Evolutionary conservation across 1,284 basidiomycete genomes (phyloP), one percentile per base, ranked within the genome.

Genomic region (Puccinia polysora): DNA sequence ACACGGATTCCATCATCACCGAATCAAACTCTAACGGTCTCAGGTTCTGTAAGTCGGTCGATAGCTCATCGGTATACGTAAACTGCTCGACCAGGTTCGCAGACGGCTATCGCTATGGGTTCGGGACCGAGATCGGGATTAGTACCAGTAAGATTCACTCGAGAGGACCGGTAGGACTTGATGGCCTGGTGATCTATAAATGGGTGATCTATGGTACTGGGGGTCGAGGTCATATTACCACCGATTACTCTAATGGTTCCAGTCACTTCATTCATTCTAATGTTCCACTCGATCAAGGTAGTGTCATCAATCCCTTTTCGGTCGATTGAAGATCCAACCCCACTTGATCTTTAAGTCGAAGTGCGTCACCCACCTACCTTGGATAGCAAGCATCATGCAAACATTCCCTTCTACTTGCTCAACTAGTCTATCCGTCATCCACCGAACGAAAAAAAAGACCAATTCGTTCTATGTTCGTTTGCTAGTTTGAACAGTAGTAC

Each of bases 111-210:
- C 82, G 96, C 70, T 99, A 93, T 80, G 96, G 96, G 0, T 91
- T 97, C 75, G 96, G 96, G 0, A 95, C 96, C 1, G 96, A 98
- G 81, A 95, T 99, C 0, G 96, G 96, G 8, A 97, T 99, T 78
- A 90, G 88, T 78, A 99, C 96, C 0, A 93, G 93, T 1, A 88
- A 91, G 77, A 97, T 96, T 67, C 96, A 99, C 78, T 95, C 96
- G 1, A 84, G 96, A 34, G 96, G 96, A 1, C 96, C 96, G 0
- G 96, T 98, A 0, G 96, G 96, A 0, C 82, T 98, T 65, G 93
- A 97, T 75, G 96, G 96, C 0, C 82, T 97, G 74, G 89, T 93
- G 56, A 95, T 88, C 74, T 96, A 97, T 84, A 97, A 96, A 81
- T 97, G 95, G 80, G 86, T 92, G 82, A 81, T 97, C 81, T 83